phyloP scores from a whole-genome alignment of 139 green algal genomes.

The Tetraselmis striata region DNA sequence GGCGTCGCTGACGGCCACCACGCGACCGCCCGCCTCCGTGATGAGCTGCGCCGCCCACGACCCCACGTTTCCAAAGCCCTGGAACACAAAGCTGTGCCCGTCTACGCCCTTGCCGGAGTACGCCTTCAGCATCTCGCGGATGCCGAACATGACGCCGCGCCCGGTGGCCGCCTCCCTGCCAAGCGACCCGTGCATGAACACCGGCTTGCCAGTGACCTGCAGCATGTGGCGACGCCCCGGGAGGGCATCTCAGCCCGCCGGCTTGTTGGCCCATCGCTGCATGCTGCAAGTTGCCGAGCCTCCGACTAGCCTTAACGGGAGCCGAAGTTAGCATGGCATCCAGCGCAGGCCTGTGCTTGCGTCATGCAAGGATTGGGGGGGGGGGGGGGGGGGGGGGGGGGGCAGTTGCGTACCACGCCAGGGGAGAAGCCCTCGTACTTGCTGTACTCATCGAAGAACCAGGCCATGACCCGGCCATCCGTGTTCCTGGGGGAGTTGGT shows the following conservation, averaged over 20 bases:
- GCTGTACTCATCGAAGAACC: constrained; percentile 86
- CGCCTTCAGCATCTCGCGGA: constrained; percentile 61
- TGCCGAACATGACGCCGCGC: constrained; percentile 67
- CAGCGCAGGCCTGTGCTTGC: too few species aligned
- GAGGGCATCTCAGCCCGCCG: too few species aligned
- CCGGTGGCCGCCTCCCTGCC: constrained; percentile 81
- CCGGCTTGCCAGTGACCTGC: constrained; percentile 43
- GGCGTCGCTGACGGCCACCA: constrained; percentile 78
- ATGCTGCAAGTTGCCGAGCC: too few species aligned
- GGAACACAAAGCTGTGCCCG: constrained; percentile 62
- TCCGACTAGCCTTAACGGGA: too few species aligned
- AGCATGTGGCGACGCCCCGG: too few species aligned
- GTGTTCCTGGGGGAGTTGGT: constrained; percentile 16
- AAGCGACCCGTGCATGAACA: constrained; percentile 77
- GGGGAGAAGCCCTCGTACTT: constrained; percentile 80
- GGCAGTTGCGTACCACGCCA: constrained; percentile 60
- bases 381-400: background rate
- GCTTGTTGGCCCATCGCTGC: too few species aligned
- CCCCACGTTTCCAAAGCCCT: constrained; percentile 91
- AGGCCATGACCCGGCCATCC: constrained; percentile 18
- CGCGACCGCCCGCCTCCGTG: constrained; percentile 59
- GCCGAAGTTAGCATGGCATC: too few species aligned
- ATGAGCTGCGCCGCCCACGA: constrained; percentile 58
- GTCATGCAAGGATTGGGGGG: background rate
- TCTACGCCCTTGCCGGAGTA: constrained; percentile 1